A percentile compares a stretch with the other conserved stretches of the same genome.
Conservation (phyloP, 2,329 filamentous ascomycete species). For the Parascedosporium putredinis region DNA sequence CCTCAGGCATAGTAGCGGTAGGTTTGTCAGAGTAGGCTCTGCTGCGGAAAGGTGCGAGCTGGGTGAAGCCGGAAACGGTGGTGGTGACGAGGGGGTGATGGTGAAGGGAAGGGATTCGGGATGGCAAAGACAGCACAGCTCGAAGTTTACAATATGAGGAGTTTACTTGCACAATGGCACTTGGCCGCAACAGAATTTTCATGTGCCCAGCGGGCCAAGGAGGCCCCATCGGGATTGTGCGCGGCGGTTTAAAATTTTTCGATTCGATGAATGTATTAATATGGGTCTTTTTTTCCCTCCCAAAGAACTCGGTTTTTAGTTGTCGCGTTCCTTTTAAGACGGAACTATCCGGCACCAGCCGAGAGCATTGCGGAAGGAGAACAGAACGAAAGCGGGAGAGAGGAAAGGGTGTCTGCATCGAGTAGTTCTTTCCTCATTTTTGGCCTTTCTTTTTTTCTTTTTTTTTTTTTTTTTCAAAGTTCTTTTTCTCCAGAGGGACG, state of each 20-base stretch:
- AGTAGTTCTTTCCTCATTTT: no score
- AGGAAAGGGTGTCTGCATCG: neutral
- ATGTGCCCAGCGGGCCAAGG: neutral
- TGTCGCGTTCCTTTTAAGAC: no score
- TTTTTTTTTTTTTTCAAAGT: no score
- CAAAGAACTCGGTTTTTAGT: no score
- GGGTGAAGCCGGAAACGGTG: conserved; percentile 1
- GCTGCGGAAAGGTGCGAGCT: neutral
- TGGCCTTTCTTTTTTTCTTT: no score
- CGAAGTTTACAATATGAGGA: neutral
- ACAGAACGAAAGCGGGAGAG: neutral
- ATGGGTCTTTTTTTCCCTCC: no score
- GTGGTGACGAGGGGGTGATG: conserved; percentile 6
- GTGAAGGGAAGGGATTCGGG: conserved; percentile 5
- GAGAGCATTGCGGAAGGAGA: neutral
- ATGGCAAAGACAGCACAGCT: neutral
- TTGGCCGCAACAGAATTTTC: conserved; percentile 1
- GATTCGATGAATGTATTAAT: neutral
- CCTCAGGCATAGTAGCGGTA: conserved; percentile 15
- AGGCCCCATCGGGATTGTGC: conserved; percentile 3
- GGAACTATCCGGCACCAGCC: neutral
- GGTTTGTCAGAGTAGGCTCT: conserved; percentile 1
- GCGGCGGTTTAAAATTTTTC: neutral
- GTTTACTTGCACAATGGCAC: neutral
- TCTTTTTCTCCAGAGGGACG: no score